Base-by-base conservation (phyloP, 2,329 filamentous ascomycete genomes). In the Colletotrichum phormii region DNA sequence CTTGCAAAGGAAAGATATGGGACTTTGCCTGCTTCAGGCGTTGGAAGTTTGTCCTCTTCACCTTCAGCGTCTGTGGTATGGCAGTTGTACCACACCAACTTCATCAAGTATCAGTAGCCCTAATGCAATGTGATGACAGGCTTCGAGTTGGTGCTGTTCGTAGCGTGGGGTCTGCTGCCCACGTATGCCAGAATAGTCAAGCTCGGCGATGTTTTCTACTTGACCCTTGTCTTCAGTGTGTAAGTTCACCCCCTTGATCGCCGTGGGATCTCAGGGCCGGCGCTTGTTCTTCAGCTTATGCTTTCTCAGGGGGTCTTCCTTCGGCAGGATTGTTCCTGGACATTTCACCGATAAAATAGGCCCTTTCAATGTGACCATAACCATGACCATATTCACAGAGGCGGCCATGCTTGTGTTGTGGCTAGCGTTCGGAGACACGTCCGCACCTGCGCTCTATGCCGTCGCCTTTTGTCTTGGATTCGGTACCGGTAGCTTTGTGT, bases 211-310 rank as follows among this genome's bases (percentile, higher is more conserved):
- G 75, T 78, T 61, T 79, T 79, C 62, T 78, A 77, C 42, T 69
- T 81, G 24, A 78, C 79, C 71, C 76, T 79, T 74, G 76, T 77
- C 55, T 79, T 81, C 74, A 80, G 79, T 69, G 62, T 81, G 78
- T 79, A 72, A 77, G 77, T 76, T n/a, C 24, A 24, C n/a, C 55
- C 49, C 60, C 58, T 49, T 71, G 33, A 65, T 24, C 51, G 42
- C 12, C 29, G 57, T 33, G 53, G 22, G n/a, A 24, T 46, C 31
- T 29, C 31, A 33, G 11, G n/a, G 46, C 51, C 60, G n/a, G 31
- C 6, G 18, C 31, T 71, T n/a, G 55, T 22, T 60, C 8, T 42
- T 29, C 33, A 42, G n/a, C n/a, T 35, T 5, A n/a, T 55, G 22
- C 15, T 12, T 22, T 31, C n/a, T 11, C 58, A 79, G 77, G 58